These are phyloP conservation scores for Lasiodiplodia hormozganensis DNA, from an alignment of 2,329 filamentous ascomycete genomes.

Conservation along the genomic window DNA sequence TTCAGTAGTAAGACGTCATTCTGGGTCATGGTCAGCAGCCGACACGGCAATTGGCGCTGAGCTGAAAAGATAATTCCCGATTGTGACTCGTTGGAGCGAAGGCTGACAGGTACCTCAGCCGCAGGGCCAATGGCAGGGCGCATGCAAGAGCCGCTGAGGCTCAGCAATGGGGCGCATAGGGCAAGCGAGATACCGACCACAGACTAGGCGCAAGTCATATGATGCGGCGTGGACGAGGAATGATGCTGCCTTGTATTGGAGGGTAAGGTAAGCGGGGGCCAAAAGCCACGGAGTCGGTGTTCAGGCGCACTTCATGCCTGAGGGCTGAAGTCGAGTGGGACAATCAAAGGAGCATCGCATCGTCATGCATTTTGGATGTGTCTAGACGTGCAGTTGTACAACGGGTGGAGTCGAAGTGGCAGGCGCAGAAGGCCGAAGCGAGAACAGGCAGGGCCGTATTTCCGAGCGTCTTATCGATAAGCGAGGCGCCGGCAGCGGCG, in stretches of 20 bases:
- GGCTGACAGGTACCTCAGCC: background rate
- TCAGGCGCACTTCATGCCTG: background rate
- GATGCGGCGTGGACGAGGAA: background rate
- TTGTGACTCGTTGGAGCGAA: background rate
- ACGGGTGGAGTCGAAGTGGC: no score
- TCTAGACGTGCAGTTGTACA: no score
- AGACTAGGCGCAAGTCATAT: background rate
- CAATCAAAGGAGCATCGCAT: background rate
- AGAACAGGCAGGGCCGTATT: background rate
- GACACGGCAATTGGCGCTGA: background rate
- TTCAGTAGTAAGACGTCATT: background rate
- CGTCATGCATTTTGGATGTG: background rate
- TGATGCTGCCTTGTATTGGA: background rate
- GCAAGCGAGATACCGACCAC: background rate
- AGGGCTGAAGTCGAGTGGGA: background rate
- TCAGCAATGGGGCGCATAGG: conserved; percentile 1
- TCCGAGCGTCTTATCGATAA: background rate
- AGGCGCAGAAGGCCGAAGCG: background rate
- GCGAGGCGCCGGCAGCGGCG: background rate
- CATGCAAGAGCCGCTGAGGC: background rate
- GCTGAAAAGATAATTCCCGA: background rate
- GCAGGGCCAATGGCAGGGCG: background rate
- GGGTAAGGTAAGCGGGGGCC: background rate
- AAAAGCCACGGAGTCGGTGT: background rate
- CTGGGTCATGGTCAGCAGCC: background rate